Evolutionary conservation across 768 basidiomycete species (phyloP).

Genomic region (Trichaptum fuscoviolaceum): DNA sequence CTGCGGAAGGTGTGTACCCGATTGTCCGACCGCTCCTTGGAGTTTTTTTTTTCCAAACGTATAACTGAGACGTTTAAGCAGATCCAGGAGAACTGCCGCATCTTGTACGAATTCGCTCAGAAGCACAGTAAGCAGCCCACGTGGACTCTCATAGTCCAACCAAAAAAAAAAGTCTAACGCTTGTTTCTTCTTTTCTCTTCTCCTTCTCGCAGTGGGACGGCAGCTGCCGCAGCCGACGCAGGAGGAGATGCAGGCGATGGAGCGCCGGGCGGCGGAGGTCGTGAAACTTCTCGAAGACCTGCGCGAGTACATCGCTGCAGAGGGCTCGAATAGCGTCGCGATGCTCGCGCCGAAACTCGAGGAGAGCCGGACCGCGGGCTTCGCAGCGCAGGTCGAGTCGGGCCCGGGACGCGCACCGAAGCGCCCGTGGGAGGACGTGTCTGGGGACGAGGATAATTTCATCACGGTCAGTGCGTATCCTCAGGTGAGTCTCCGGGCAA

Average conservation of each 20-base stretch:
- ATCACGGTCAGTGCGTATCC: conserved; percentile 4
- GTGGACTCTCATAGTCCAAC: not conserved
- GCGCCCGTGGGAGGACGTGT: conserved; percentile 74
- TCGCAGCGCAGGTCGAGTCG: conserved; percentile 35
- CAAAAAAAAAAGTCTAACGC: not conserved
- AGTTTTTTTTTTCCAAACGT: no score
- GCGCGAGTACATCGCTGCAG: conserved; percentile 16
- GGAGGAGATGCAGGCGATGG: conserved; percentile 65
- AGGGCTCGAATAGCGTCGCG: not conserved
- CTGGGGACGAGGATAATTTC: conserved; percentile 33
- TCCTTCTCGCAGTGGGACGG: not conserved
- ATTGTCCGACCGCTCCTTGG: not conserved
- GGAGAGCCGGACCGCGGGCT: not conserved
- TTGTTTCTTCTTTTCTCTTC: not conserved
- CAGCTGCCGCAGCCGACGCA: conserved; percentile 37
- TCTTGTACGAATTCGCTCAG: conserved; percentile 58
- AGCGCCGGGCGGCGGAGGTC: conserved; percentile 56
- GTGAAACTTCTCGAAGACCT: conserved; percentile 64
- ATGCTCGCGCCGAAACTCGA: not conserved
- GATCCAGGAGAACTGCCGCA: conserved; percentile 58
- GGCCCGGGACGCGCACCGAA: conserved; percentile 58
- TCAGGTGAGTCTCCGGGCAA: conserved; percentile 16
- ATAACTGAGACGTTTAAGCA: conserved; percentile 19
- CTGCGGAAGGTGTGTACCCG: not conserved
- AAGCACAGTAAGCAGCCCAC: conserved; percentile 50